phyloP scores from a whole-genome alignment of 2,329 filamentous ascomycete genomes.

The Exophiala sp. region DNA sequence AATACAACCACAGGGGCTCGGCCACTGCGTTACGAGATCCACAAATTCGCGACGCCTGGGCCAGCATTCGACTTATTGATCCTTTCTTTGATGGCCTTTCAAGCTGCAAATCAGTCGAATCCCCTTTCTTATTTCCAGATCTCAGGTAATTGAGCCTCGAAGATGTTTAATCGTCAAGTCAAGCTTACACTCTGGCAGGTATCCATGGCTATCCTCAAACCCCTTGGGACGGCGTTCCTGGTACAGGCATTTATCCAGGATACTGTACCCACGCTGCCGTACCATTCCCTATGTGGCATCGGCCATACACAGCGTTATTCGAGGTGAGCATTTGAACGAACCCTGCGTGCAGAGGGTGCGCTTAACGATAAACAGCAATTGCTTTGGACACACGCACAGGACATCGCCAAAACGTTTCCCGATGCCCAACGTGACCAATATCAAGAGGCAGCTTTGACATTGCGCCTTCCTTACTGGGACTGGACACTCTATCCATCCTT shows the following conservation, averaged over 20 bases:
- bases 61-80: conserved; percentile 71
- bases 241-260: conserved; percentile 51
- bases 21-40: conserved; percentile 61
- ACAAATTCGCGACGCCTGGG: conserved; percentile 59
- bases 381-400: conserved; percentile 38
- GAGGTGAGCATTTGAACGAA: conserved; percentile 42
- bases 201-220: conserved; percentile 73
- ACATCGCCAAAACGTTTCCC: conserved; percentile 41
- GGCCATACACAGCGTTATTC: conserved; percentile 67
- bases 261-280: conserved; percentile 76
- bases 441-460: conserved; percentile 37
- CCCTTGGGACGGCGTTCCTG: conserved; percentile 52
- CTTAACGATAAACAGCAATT: conserved; percentile 32
- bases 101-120: conserved; percentile 61
- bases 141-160: conserved; percentile 54
- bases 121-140: conserved; percentile 74
- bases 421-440: conserved; percentile 49
- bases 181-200: conserved; percentile 47
- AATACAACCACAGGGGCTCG: conserved; percentile 31
- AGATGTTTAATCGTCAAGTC: neutral
- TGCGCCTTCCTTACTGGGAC: conserved; percentile 51
- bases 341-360: neutral
- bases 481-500: conserved; percentile 40
- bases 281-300: conserved; percentile 78
- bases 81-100: conserved; percentile 69